Evolutionary conservation across 495 filamentous ascomycete species (phyloP).

Genomic region (Trichoderma erinaceum): DNA sequence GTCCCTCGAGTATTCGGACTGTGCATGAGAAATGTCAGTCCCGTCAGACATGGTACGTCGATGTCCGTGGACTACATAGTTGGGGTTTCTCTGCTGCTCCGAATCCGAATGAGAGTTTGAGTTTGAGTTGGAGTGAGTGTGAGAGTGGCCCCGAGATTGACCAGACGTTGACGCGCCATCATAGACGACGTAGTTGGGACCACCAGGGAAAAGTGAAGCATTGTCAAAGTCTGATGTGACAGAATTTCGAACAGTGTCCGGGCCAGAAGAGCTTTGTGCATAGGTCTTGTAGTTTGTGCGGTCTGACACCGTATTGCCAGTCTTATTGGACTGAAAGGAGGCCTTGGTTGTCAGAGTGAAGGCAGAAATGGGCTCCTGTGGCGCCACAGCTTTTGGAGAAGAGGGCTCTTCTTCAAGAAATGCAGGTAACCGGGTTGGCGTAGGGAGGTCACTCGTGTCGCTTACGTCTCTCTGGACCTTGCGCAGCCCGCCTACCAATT

Average conservation of each 20-base stretch:
- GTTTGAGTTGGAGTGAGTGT: too few species aligned
- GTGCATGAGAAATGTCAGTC: constrained; percentile 14
- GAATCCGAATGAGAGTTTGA: constrained; percentile 9
- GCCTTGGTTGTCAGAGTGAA: constrained; percentile 34
- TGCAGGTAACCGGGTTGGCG: not conserved
- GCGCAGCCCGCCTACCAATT: constrained; percentile 48
- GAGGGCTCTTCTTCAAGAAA: not conserved
- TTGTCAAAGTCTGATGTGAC: not conserved
- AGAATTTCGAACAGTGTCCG: constrained; percentile 1
- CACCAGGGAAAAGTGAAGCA: not conserved
- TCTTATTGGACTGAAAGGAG: constrained; percentile 41
- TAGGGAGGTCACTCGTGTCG: not conserved
- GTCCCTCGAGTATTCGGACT: constrained; percentile 48
- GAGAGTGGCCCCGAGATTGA: constrained; percentile 18
- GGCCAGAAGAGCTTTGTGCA: constrained; percentile 31
- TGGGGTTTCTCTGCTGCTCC: constrained; percentile 28
- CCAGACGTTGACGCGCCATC: constrained; percentile 34
- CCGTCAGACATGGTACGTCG: not conserved
- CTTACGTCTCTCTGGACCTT: constrained; percentile 35
- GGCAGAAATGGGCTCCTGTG: constrained; percentile 17
- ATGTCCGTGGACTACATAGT: constrained; percentile 42
- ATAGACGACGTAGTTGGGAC: constrained; percentile 37
- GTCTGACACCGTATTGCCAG: constrained; percentile 42
- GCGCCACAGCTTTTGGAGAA: not conserved
- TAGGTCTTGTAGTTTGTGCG: constrained; percentile 51